A percentile compares a stretch with the other conserved stretches of the same genome.
These are phyloP conservation scores for Ophidiomyces ophidiicola DNA, from an alignment of 2,329 filamentous ascomycete species.

Conservation along the genomic window DNA sequence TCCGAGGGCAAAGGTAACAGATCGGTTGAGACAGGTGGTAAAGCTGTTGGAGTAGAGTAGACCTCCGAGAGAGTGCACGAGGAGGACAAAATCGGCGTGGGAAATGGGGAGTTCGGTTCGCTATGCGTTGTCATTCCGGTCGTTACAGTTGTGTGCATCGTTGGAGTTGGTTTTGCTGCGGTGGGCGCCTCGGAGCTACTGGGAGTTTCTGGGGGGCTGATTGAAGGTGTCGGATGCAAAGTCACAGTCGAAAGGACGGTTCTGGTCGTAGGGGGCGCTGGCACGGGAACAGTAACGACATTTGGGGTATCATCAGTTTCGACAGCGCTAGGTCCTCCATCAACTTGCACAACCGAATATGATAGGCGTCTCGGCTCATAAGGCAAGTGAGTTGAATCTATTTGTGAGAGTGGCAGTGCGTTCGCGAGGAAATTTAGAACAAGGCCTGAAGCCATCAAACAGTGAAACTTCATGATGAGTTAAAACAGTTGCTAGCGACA, in stretches of 20 bases:
- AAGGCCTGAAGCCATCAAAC: conserved; percentile 1
- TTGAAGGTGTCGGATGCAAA: conserved; percentile 5
- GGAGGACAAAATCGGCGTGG: not conserved
- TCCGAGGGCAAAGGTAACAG: too few species aligned
- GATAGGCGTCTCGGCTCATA: conserved; percentile 10
- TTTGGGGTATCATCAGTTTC: conserved; percentile 6
- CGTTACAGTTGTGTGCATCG: not conserved
- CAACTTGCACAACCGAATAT: conserved; percentile 18
- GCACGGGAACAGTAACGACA: conserved; percentile 13
- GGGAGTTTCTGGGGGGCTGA: conserved; percentile 2
- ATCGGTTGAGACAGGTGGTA: not conserved
- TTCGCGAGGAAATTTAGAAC: conserved; percentile 1
- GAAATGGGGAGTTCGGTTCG: not conserved
- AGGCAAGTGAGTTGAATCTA: not conserved
- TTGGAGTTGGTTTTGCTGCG: conserved; percentile 1
- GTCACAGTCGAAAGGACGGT: conserved; percentile 13
- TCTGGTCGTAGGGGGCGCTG: conserved; percentile 12
- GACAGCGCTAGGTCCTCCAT: conserved; percentile 13
- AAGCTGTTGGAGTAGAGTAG: not conserved
- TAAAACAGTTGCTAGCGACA: not conserved
- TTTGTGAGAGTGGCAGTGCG: conserved; percentile 3
- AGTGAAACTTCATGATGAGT: conserved; percentile 3
- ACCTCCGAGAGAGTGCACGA: not conserved
- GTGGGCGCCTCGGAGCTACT: conserved; percentile 5
- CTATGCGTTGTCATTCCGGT: not conserved